These are phyloP conservation scores for Diplodia mutila DNA, from an alignment of 2,329 filamentous ascomycete genomes.

Conservation along the genomic window DNA sequence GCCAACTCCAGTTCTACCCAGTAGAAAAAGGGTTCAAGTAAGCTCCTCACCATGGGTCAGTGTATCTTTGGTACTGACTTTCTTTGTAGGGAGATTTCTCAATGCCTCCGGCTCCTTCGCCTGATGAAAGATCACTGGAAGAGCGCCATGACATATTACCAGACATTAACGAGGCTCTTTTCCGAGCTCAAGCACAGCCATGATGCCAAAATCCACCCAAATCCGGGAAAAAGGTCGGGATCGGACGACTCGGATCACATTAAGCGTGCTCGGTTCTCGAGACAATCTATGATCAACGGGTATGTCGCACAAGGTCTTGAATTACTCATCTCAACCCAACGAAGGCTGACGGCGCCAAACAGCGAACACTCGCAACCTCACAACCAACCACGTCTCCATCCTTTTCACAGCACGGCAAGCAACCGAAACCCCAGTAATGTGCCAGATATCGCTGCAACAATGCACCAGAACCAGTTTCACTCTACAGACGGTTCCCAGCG, in stretches of 20 bases:
- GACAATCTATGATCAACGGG: not conserved
- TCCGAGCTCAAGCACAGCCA: slow-evolving; percentile 10
- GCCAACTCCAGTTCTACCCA: slow-evolving; percentile 18
- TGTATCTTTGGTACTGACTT: not conserved
- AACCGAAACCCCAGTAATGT: not conserved
- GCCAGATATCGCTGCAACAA: not conserved
- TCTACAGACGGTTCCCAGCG: not conserved
- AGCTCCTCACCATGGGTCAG: not conserved
- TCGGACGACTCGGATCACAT: not conserved
- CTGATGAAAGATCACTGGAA: slow-evolving; percentile 26
- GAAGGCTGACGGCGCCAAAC: not conserved
- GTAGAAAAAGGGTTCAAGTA: slow-evolving; percentile 14
- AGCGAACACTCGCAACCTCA: not conserved
- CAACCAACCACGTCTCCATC: not conserved
- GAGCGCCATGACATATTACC: slow-evolving; percentile 23
- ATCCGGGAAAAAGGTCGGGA: not conserved
- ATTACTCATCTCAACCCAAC: not conserved
- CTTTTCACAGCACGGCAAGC: not conserved
- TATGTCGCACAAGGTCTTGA: not conserved
- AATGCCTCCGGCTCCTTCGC: slow-evolving; percentile 8
- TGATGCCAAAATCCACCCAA: not conserved
- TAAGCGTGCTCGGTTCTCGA: not conserved
- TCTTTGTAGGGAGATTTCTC: not conserved
- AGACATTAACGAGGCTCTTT: slow-evolving; percentile 14
- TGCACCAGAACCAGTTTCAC: not conserved